Percentiles rank a stretch among this genome's conserved stretches.
These are phyloP conservation scores for Cercospora zeae-maydis DNA, from an alignment of 2,329 filamentous ascomycete species.

Conservation along the genomic window DNA sequence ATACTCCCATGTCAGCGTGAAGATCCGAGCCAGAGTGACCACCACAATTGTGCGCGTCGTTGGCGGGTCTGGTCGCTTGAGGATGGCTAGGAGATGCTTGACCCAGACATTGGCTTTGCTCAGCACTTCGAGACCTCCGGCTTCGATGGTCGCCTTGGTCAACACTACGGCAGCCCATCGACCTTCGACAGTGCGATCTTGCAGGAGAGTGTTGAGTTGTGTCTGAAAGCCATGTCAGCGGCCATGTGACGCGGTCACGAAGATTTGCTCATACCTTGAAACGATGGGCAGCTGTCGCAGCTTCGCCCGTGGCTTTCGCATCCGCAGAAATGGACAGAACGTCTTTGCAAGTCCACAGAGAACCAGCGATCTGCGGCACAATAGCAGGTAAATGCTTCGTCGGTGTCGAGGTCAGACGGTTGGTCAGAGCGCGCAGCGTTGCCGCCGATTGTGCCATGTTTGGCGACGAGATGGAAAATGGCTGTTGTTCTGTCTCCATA, in stretches of 20 bases:
- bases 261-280: constrained; percentile 50
- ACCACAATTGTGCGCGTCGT: constrained; percentile 73
- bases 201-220: constrained; percentile 70
- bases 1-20: constrained; percentile 74
- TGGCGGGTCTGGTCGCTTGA: constrained; percentile 75
- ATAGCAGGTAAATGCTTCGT: constrained; percentile 70
- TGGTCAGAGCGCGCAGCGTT: constrained; percentile 59
- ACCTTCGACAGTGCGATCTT: constrained; percentile 69
- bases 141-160: constrained; percentile 76
- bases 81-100: constrained; percentile 66
- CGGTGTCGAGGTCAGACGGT: constrained; percentile 67
- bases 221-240: constrained; percentile 41
- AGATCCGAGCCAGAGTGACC: constrained; percentile 77
- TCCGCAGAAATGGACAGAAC: constrained; percentile 60
- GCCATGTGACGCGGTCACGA: not conserved
- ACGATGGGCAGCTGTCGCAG: constrained; percentile 70
- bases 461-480: not conserved
- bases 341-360: constrained; percentile 53
- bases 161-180: constrained; percentile 75
- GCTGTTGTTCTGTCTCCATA: not conserved
- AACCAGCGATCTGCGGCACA: constrained; percentile 62
- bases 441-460: constrained; percentile 34
- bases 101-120: constrained; percentile 73
- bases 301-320: constrained; percentile 60
- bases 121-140: constrained; percentile 79